Base-by-base conservation (phyloP, 1,139 yeast genomes). In the Kurtzmaniella quercitrusa region DNA sequence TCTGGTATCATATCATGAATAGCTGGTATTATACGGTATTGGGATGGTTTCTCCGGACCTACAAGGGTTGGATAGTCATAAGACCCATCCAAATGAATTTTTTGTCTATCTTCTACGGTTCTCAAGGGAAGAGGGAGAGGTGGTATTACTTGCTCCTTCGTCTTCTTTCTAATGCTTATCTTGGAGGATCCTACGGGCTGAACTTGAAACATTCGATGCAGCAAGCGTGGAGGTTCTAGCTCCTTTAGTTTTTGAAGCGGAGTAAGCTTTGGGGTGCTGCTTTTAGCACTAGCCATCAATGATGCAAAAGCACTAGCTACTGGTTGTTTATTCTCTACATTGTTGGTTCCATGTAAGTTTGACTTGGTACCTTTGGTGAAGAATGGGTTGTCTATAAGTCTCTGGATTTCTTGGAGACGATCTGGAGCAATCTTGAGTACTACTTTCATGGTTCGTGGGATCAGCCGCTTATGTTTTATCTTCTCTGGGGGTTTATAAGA, bases 261-360 rank as follows among this genome's bases (percentile, higher is more conserved):
- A 1, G 59, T 54, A 8, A 58, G 38, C 39, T 57, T 62, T 3
- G 51, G 48, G 2, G 50, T 41, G 25, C 42, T 47, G n/a, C 55
- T 52, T 2, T 56, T 44, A 3, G 64, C 56, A 25, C 56, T 52
- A 25, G 52, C 49, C 64, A 63, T 62, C 68, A 64, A 62, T 34
- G 56, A 47, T 23, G 52, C 54, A 43, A 63, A 62, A 6, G 50
- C 48, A 39, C 48, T 40, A 21, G 18, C 5, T 3, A 34, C 42
- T 46, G 16, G 51, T 4, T 8, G 4, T 4, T 21, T 21, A 8
- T 21, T 4, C 23, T 21, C 7, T 15, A 14, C 6, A 4, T 14
- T 14, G 7, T 14, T 12, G 7, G 19, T 10, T 3, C 19, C 18
- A 4, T 4, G 12, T 14, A 17, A 43, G 14, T 29, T n/a, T 4